Percentiles rank a stretch among this genome's conserved stretches.
These are phyloP conservation scores for Grifola frondosa DNA, from an alignment of 1,284 basidiomycete species.

Conservation along the genomic window DNA sequence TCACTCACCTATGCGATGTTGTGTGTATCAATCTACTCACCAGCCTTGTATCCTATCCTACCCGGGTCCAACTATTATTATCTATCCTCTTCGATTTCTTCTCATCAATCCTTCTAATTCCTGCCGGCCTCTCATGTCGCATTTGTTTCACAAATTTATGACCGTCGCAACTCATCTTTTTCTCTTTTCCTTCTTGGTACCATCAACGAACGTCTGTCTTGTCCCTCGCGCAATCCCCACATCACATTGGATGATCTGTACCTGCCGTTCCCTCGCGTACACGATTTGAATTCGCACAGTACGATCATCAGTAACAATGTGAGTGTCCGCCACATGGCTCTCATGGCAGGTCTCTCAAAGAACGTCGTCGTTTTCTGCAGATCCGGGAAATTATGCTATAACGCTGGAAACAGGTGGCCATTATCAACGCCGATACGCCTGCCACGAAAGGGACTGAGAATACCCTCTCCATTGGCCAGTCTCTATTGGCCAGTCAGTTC, in stretches of 20 bases:
- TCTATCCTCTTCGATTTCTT: conserved; percentile 5
- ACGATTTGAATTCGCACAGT: conserved; percentile 39
- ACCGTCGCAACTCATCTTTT: conserved; percentile 19
- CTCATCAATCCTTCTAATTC: conserved; percentile 12
- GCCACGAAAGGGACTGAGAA: no score
- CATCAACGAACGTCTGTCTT: neutral
- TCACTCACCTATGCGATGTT: conserved; percentile 22
- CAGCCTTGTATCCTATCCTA: conserved; percentile 4
- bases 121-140: conserved; percentile 10
- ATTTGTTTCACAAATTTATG: conserved; percentile 10
- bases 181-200: conserved; percentile 13
- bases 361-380: conserved; percentile 27
- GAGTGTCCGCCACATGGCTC: conserved; percentile 35
- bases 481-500: no score
- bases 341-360: conserved; percentile 7
- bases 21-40: conserved; percentile 15
- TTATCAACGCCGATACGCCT: neutral
- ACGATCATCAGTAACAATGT: conserved; percentile 70
- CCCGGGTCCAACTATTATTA: conserved; percentile 13
- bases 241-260: neutral
- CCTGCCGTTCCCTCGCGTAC: neutral
- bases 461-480: no score
- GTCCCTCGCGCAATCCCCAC: neutral
- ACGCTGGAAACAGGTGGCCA: conserved; percentile 1
- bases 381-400: conserved; percentile 57